Base-by-base conservation (phyloP, 768 basidiomycete genomes). In the Paxillus involutus region DNA sequence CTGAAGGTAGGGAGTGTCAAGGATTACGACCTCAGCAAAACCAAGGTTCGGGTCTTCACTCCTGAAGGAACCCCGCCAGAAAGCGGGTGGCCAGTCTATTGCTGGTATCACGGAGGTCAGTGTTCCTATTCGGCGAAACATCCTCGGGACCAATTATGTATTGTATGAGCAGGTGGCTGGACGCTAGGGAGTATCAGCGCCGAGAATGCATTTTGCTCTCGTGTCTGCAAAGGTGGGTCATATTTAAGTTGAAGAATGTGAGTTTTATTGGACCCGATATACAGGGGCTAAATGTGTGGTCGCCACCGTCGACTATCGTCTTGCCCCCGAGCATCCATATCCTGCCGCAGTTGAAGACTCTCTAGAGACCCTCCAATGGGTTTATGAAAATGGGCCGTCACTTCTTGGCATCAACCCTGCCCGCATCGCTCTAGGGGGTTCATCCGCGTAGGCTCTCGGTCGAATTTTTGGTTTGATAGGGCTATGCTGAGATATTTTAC, bases 31-130 rank as follows among this genome's bases (percentile, higher is more conserved):
- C 61, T 87, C 50, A 75, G 70, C 14, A 73, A 81, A 47, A 81
- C 78, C 51, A 77, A 77, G 32, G 75, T 87, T 32, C 80, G 88
- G 30, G 79, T 81, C 5, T 89, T 85, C 63, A 85, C 83, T 1
- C 89, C 89, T 0, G 62, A 71, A 39, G 67, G 66, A 17, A 73
- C 78, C 44, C 61, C 72, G 0, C 86, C 86, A 0, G 63, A 61
- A 2, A 67, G 65, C 0, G 88, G 88, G 16, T 89, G 88, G 88
- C 87, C 87, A 0, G 79, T 83, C 2, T 80, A 89, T 55, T 77
- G 88, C 42, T 90, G 79, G 76, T 88, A 84, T 64, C 89, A 89
- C 57, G 89, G 89, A 49, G 88, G 88, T 81, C 55, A 51, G 77
- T 59, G 9, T 11, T 44, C 19, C 19, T 36, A 8, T 41, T 37